Percentiles rank a stretch among this genome's conserved stretches.
These are phyloP conservation scores for Colletotrichum caudatum DNA, from an alignment of 2,329 filamentous ascomycete species.

Conservation along the genomic window DNA sequence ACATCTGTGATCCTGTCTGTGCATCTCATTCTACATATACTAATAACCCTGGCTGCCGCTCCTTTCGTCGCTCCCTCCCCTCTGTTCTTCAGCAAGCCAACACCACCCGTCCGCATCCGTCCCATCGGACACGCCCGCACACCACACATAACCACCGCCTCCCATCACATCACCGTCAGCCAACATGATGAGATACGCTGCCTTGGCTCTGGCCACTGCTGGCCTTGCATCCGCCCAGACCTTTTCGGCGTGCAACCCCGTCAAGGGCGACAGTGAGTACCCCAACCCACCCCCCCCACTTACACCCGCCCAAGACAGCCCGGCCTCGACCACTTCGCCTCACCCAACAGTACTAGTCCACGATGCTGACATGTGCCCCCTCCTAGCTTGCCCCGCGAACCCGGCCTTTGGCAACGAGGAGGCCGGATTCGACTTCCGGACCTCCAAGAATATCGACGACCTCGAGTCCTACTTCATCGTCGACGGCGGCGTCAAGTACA, in stretches of 20 bases:
- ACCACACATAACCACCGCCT: not conserved
- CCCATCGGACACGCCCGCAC: not conserved
- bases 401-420: constrained; percentile 39
- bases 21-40: not conserved
- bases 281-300: not conserved
- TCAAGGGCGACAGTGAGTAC: constrained; percentile 39
- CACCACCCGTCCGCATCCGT: not conserved
- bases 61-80: not conserved
- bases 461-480: constrained; percentile 66
- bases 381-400: constrained; percentile 40
- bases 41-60: not conserved
- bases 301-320: not conserved
- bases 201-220: constrained; percentile 34
- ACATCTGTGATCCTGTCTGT: not conserved
- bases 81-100: constrained; percentile 5
- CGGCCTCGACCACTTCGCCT: not conserved
- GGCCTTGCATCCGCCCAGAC: constrained; percentile 40
- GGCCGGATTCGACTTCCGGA: constrained; percentile 37
- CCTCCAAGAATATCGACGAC: constrained; percentile 50
- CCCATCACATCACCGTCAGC: not conserved
- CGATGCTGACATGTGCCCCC: constrained; percentile 12
- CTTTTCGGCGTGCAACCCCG: constrained; percentile 41
- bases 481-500: constrained; percentile 59
- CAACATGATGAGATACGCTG: constrained; percentile 29
- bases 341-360: no score